Conservation (phyloP, 306 rosid genomes). For the Malus fusca region DNA sequence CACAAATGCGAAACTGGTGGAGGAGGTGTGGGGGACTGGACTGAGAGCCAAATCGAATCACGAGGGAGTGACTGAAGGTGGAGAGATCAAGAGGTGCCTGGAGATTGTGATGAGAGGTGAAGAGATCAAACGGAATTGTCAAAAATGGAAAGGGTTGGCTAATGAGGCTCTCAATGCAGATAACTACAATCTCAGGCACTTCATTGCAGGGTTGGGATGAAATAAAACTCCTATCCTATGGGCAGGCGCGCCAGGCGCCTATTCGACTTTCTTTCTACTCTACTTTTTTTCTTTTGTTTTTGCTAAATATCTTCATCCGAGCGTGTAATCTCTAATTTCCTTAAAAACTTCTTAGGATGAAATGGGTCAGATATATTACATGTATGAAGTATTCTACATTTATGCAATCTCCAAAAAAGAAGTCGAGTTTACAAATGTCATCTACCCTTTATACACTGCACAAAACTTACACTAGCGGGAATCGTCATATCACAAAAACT, state of each 20-base stretch:
- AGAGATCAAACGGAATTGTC: conserved; percentile 19
- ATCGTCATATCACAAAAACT: not conserved
- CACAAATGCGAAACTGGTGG: conserved; percentile 42
- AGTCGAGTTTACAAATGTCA: not conserved
- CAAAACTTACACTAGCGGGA: not conserved
- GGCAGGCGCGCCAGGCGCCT: no score
- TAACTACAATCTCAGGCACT: conserved; percentile 16
- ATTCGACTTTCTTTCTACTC: no score
- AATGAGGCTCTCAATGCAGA: conserved; percentile 11
- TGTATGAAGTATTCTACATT: not conserved
- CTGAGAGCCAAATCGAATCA: conserved; percentile 27
- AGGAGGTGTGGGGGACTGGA: conserved; percentile 41
- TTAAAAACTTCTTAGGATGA: not conserved
- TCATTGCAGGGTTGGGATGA: not conserved
- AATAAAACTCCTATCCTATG: not conserved
- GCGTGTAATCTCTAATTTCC: no score
- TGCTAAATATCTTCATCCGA: no score
- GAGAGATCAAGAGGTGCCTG: conserved; percentile 44
- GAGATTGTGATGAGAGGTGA: conserved; percentile 33
- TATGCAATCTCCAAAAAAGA: not conserved
- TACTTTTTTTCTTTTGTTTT: no score
- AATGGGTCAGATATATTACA: not conserved
- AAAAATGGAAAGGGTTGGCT: conserved; percentile 29
- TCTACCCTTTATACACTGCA: not conserved
- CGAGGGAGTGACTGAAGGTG: conserved; percentile 28